phyloP scores from a whole-genome alignment of 2,329 filamentous ascomycete species.

The Nigrospora oryzae region DNA sequence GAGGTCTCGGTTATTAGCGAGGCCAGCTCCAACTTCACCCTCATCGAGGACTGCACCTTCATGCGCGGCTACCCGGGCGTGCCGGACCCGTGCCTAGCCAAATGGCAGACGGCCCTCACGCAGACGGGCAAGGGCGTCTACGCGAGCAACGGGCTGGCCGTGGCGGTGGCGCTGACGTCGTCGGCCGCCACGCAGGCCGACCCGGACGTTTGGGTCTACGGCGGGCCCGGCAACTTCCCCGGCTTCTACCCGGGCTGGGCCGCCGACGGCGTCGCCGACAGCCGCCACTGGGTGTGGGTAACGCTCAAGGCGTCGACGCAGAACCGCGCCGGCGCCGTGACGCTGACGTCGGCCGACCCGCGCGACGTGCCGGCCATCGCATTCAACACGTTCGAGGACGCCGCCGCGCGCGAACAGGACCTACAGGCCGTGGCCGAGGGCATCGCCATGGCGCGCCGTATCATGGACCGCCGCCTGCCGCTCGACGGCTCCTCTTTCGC shows the following conservation, averaged over 20 bases:
- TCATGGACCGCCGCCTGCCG: conserved; percentile 10
- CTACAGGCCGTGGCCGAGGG: conserved; percentile 10
- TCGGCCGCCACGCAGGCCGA: conserved; percentile 26
- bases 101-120: background rate
- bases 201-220: conserved; percentile 29
- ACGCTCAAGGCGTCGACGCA: conserved; percentile 12
- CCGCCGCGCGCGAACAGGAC: conserved; percentile 7
- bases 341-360: conserved; percentile 9
- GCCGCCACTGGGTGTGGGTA: conserved; percentile 9
- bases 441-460: conserved; percentile 5
- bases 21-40: conserved; percentile 12
- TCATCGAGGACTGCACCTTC: background rate
- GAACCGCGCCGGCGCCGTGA: conserved; percentile 13
- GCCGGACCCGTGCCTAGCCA: too few relatives aligned
- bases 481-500: conserved; percentile 9
- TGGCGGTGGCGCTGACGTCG: conserved; percentile 7
- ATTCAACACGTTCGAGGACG: conserved; percentile 9
- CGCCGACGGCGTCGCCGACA: conserved; percentile 2
- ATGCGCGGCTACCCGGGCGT: background rate
- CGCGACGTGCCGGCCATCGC: conserved; percentile 10
- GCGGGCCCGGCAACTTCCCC: conserved; percentile 6
- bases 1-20: conserved; percentile 22
- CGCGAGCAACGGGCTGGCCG: background rate
- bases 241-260: conserved; percentile 9
- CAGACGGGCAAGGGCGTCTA: background rate